phyloP scores from a whole-genome alignment of 2,329 filamentous ascomycete genomes.

The Diaporthe ampelina region DNA sequence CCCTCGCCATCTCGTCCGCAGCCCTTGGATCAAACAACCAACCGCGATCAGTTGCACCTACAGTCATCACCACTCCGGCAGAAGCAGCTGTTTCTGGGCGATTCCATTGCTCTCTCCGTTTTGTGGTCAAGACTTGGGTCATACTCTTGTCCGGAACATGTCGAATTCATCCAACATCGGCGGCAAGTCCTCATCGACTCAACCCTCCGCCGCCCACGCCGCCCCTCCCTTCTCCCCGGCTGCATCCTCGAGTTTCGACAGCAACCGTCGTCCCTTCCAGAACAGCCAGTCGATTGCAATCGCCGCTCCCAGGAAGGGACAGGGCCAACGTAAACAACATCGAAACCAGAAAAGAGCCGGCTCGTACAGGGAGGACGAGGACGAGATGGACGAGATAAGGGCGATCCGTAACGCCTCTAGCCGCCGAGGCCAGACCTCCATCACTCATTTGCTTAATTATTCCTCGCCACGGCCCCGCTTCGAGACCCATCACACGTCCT shows the following conservation, averaged over 20 bases:
- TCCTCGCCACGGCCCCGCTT: constrained; percentile 80
- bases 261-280: constrained; percentile 61
- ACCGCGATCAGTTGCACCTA: background rate
- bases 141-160: constrained; percentile 34
- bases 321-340: constrained; percentile 84
- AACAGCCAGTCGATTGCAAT: constrained; percentile 51
- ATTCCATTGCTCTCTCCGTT: background rate
- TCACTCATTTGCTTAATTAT: constrained; percentile 97
- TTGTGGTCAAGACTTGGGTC: background rate
- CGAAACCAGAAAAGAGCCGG: constrained; percentile 83
- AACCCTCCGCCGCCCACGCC: constrained; percentile 58
- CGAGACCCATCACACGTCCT: constrained; percentile 64
- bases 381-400: constrained; percentile 85
- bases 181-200: constrained; percentile 63
- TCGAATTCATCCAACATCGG: constrained; percentile 57
- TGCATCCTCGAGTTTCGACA: constrained; percentile 64
- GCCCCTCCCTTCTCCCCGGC: constrained; percentile 57
- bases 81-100: background rate
- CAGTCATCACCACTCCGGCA: constrained; percentile 10
- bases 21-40: constrained; percentile 15
- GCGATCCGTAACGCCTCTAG: constrained; percentile 70
- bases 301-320: constrained; percentile 78
- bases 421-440: constrained; percentile 94
- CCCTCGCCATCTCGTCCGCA: background rate
- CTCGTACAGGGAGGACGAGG: constrained; percentile 75